These are phyloP conservation scores for Durusdinium trenchii DNA, from an alignment of 73 alveolate species.

Conservation along the genomic window DNA sequence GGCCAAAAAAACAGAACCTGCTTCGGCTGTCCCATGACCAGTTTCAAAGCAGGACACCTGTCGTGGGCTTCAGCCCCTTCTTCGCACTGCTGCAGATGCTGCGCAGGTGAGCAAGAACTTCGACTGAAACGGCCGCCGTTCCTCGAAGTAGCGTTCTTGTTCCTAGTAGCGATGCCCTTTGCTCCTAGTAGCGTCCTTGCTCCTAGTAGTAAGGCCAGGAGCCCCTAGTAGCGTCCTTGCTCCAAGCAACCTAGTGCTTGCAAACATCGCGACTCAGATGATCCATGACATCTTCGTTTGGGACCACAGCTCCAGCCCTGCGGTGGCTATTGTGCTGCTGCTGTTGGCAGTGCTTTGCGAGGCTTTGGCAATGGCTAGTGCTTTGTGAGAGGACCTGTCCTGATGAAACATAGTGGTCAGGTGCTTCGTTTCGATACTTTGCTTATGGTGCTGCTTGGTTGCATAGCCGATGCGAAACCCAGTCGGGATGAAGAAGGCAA, in stretches of 20 bases:
- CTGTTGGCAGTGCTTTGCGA: not conserved
- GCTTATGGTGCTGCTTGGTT: constrained; percentile 62
- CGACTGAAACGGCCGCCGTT: too few relatives aligned
- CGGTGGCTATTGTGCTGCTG: constrained; percentile 38
- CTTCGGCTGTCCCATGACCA: too few relatives aligned
- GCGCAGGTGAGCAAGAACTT: constrained; percentile 53
- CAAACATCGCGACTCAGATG: not conserved
- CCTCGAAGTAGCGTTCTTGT: too few relatives aligned
- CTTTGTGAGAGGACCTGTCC: not conserved
- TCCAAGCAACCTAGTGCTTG: not conserved
- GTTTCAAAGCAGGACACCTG: constrained; percentile 53
- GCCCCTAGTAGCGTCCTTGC: too few relatives aligned
- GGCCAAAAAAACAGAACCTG: too few relatives aligned
- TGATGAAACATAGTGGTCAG: not conserved
- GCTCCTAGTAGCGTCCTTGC: too few relatives aligned
- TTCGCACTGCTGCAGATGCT: constrained; percentile 72
- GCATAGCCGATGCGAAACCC: not conserved
- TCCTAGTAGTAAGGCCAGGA: too few relatives aligned
- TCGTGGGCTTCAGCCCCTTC: constrained; percentile 69
- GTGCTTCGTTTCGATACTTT: constrained; percentile 76
- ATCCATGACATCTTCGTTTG: constrained; percentile 85
- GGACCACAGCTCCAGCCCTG: constrained; percentile 75
- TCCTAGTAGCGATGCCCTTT: too few relatives aligned
- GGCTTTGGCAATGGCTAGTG: not conserved
- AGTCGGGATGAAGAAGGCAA: not conserved